Percentiles rank a stretch among this genome's conserved stretches.
Evolutionary conservation across 2,329 filamentous ascomycete species (phyloP).

Genomic region (Paecilomyces fulvus): DNA sequence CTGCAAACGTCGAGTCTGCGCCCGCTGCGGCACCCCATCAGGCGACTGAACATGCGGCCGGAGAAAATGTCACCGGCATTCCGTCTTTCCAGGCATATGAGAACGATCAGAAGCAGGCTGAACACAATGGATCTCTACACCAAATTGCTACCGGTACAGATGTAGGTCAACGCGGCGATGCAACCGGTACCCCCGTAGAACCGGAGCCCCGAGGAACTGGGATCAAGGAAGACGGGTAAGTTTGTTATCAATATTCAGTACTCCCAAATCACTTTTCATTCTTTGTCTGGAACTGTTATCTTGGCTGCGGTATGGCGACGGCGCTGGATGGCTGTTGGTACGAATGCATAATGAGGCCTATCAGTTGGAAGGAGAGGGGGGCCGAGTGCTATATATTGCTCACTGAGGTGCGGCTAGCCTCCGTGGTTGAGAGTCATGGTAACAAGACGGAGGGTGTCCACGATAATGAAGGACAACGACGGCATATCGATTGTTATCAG

Average conservation of each 20-base stretch:
- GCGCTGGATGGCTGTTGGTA: background rate
- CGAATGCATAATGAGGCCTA: background rate
- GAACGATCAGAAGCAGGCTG: conserved; percentile 13
- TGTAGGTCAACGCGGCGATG: conserved; percentile 12
- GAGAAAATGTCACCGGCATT: conserved; percentile 23
- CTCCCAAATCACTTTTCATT: conserved; percentile 7
- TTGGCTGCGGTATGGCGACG: background rate
- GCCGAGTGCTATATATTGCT: background rate
- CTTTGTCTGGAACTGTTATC: conserved; percentile 5
- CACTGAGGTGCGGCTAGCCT: background rate
- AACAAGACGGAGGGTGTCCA: background rate
- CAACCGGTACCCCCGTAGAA: conserved; percentile 17
- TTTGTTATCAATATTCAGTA: conserved; percentile 19
- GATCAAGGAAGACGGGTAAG: conserved; percentile 92
- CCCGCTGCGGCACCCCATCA: conserved; percentile 21
- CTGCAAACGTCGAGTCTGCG: conserved; percentile 26
- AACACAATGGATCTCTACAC: conserved; percentile 15
- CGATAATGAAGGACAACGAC: background rate
- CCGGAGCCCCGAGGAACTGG: conserved; percentile 32
- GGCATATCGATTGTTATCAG: background rate
- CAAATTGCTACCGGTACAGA: conserved; percentile 20
- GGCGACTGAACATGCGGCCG: conserved; percentile 21
- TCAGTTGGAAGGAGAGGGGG: background rate
- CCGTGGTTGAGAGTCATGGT: background rate
- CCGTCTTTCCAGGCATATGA: conserved; percentile 18